Conservation (phyloP, 495 filamentous ascomycete species). For the Penicillium chermesinum region DNA sequence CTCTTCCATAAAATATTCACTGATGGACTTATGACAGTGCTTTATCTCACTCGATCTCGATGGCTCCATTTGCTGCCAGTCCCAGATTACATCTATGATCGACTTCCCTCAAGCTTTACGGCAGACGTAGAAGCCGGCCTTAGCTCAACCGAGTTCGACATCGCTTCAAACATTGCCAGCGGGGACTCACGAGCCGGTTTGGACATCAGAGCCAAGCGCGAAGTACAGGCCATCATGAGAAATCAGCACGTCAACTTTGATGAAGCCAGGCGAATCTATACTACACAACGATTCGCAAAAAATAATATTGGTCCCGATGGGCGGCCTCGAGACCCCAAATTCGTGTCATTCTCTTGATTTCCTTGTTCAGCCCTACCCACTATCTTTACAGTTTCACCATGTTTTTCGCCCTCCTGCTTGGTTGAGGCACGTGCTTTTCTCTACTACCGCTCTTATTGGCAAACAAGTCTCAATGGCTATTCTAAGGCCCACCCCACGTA, state of each 20-base stretch:
- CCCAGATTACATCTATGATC: conserved; percentile 63
- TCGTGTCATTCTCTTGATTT: conserved; percentile 79
- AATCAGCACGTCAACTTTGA: conserved; percentile 71
- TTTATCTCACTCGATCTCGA: conserved; percentile 72
- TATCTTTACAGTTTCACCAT: neutral
- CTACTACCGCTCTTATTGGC: no score
- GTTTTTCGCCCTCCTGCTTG: neutral
- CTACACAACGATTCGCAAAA: conserved; percentile 74
- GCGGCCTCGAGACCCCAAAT: conserved; percentile 85
- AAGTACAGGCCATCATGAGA: conserved; percentile 87
- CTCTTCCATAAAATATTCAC: neutral
- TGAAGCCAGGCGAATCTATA: conserved; percentile 80
- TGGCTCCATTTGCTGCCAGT: conserved; percentile 64
- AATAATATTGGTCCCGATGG: conserved; percentile 88
- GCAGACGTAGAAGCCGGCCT: conserved; percentile 83
- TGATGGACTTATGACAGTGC: conserved; percentile 34
- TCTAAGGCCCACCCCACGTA: no score
- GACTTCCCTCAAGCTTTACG: conserved; percentile 66
- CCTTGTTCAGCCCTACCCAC: neutral
- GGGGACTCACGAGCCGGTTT: conserved; percentile 75
- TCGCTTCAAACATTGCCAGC: conserved; percentile 67
- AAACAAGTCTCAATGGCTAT: no score
- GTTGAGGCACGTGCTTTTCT: no score
- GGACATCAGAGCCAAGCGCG: conserved; percentile 69
- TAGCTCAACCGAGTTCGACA: conserved; percentile 73